Evolutionary conservation across 176 grass and related monocot genomes (phyloP).

Genomic region (Cocos nucifera): DNA sequence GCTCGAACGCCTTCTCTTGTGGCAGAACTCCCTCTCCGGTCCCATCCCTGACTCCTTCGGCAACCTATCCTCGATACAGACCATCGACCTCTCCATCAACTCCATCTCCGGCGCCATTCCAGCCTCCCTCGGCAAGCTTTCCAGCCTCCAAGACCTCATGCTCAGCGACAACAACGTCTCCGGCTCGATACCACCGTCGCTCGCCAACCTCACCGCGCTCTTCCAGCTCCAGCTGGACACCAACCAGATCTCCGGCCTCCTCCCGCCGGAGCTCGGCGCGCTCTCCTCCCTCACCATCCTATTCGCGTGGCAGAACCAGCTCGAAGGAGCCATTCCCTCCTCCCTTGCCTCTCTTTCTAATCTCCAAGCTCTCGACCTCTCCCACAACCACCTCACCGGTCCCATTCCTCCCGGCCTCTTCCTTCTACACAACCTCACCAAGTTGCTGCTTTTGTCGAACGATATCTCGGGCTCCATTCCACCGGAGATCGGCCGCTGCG

Average conservation of each 20-base stretch:
- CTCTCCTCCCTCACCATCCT: conserved; percentile 42
- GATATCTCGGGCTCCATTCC: conserved; percentile 69
- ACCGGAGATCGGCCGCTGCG: conserved; percentile 46
- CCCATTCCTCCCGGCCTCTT: conserved; percentile 63
- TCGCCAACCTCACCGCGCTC: conserved; percentile 56
- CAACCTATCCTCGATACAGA: conserved; percentile 44
- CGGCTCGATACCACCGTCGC: conserved; percentile 52
- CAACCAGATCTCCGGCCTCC: conserved; percentile 81
- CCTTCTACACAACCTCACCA: conserved; percentile 78
- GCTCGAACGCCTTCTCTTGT: conserved; percentile 76
- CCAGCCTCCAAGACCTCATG: conserved; percentile 75
- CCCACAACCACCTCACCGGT: conserved; percentile 84
- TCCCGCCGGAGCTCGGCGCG: conserved; percentile 54
- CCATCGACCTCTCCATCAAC: conserved; percentile 92
- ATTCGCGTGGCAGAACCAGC: conserved; percentile 93
- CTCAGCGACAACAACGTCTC: conserved; percentile 96
- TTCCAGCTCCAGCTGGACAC: conserved; percentile 88
- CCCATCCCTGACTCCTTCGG: conserved; percentile 75
- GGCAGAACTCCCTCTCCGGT: conserved; percentile 89
- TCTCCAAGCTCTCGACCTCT: conserved; percentile 78
- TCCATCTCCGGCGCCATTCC: conserved; percentile 77
- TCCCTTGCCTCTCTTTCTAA: conserved; percentile 32
- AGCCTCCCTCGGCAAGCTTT: conserved; percentile 32
- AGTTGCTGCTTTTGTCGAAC: conserved; percentile 73
- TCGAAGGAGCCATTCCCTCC: conserved; percentile 63